phyloP scores from a whole-genome alignment of 768 basidiomycete genomes.

The Trametes coccinea region DNA sequence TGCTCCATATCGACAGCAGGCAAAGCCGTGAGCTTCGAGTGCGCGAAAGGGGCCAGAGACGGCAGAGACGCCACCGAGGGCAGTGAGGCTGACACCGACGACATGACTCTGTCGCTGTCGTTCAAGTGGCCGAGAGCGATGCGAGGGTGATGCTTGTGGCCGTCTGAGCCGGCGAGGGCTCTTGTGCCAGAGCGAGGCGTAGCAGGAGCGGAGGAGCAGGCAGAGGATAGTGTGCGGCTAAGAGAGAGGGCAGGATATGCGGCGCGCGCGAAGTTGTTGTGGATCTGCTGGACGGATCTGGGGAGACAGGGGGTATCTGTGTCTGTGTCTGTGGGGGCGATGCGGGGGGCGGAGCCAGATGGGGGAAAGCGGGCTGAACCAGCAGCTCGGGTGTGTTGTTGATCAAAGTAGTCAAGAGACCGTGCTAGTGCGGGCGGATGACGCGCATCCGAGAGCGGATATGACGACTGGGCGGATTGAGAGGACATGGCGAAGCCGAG shows the following conservation, averaged over 20 bases:
- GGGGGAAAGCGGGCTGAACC: not conserved
- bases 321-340: not conserved
- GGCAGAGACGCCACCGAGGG: constrained; percentile 2
- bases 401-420: not conserved
- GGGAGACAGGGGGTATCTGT: constrained; percentile 8
- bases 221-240: not conserved
- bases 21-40: constrained; percentile 17
- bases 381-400: not conserved
- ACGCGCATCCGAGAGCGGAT: constrained; percentile 15
- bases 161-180: not conserved
- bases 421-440: constrained; percentile 7
- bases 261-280: not conserved
- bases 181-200: not conserved
- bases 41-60: constrained; percentile 1
- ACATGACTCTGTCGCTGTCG: not conserved
- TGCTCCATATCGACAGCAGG: constrained; percentile 16
- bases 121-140: not conserved
- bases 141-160: not conserved
- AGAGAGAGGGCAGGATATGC: not conserved
- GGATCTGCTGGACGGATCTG: constrained; percentile 5
- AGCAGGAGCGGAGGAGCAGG: constrained; percentile 6
- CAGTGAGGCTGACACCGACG: constrained; percentile 7
- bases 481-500: not conserved
- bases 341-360: not conserved
- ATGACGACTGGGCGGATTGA: constrained; percentile 6